phyloP scores from a whole-genome alignment of 2,329 filamentous ascomycete genomes.

The Aspergillus fumigatiaffinis region DNA sequence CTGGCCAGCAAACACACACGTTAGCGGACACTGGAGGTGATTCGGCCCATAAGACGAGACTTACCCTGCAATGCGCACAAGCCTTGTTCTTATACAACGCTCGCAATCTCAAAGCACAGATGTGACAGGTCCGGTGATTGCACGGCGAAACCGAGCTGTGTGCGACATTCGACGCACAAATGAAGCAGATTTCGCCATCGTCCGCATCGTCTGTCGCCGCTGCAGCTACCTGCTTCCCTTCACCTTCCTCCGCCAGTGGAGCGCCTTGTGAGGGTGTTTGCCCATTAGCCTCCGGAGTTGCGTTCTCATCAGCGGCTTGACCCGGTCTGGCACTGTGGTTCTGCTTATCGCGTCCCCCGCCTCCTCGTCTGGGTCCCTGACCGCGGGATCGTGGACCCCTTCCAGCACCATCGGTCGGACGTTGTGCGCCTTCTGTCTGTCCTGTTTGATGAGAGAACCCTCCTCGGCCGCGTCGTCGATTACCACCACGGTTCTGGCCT shows the following conservation, averaged over 20 bases:
- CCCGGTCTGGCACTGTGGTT: conserved; percentile 17
- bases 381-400: conserved; percentile 35
- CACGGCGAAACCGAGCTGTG: conserved; percentile 89
- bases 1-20: conserved; percentile 17
- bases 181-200: conserved; percentile 88
- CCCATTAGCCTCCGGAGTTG: conserved; percentile 7
- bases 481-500: conserved; percentile 42
- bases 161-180: conserved; percentile 85
- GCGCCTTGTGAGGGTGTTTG: conserved; percentile 45
- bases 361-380: conserved; percentile 30
- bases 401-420: conserved; percentile 22
- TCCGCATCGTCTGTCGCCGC: conserved; percentile 46
- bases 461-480: conserved; percentile 40
- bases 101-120: conserved; percentile 84
- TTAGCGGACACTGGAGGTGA: conserved; percentile 6
- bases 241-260: conserved; percentile 27
- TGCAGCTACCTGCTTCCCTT: conserved; percentile 25
- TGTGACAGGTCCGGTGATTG: conserved; percentile 95
- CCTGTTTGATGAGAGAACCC: conserved; percentile 20
- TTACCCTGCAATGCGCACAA: conserved; percentile 89
- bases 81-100: conserved; percentile 95
- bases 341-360: conserved; percentile 31
- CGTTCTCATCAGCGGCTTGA: conserved; percentile 12
- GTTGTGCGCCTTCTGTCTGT: conserved; percentile 26
- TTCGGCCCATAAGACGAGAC: conserved; percentile 23